Evolutionary conservation across 805 yeast species (phyloP).

Genomic region (Pachysolen tannophilus): DNA sequence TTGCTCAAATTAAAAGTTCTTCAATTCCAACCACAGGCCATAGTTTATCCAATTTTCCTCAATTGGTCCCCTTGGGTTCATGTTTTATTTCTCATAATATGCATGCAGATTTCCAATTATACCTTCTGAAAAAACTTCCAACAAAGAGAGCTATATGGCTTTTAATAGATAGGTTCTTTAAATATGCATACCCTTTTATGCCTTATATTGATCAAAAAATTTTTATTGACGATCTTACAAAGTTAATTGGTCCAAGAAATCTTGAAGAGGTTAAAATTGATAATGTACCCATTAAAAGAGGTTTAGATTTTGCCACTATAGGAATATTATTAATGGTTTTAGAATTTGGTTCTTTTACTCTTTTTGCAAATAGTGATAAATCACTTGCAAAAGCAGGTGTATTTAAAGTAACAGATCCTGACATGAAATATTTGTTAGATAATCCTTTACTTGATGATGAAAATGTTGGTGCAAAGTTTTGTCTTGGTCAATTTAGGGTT

Average conservation of each 20-base stretch:
- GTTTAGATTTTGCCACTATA: conserved; percentile 16
- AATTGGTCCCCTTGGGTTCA: too few relatives aligned
- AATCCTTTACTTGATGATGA: conserved; percentile 33
- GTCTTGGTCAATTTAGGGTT: conserved; percentile 30
- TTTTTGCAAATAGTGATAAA: conserved; percentile 13
- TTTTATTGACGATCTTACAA: conserved; percentile 24
- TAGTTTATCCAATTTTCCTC: too few relatives aligned
- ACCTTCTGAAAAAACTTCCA: conserved; percentile 16
- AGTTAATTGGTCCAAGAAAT: conserved; percentile 25
- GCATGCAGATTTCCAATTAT: too few relatives aligned
- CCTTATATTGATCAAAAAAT: conserved; percentile 36
- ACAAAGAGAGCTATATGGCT: conserved; percentile 24
- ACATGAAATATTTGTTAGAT: conserved; percentile 21
- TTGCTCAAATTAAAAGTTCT: background rate
- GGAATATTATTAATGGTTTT: conserved; percentile 20
- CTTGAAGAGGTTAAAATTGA: conserved; percentile 2
- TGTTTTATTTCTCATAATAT: too few relatives aligned
- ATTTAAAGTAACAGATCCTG: conserved; percentile 11
- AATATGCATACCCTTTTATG: conserved; percentile 33
- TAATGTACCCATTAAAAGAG: conserved; percentile 8
- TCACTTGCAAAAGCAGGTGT: conserved; percentile 13
- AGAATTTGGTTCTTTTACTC: conserved; percentile 9
- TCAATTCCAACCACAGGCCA: conserved; percentile 1
- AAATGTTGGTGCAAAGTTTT: conserved; percentile 27
- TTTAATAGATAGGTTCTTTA: conserved; percentile 31